phyloP scores from a whole-genome alignment of 1,139 yeast genomes.

The Taphrina flavorubra region DNA sequence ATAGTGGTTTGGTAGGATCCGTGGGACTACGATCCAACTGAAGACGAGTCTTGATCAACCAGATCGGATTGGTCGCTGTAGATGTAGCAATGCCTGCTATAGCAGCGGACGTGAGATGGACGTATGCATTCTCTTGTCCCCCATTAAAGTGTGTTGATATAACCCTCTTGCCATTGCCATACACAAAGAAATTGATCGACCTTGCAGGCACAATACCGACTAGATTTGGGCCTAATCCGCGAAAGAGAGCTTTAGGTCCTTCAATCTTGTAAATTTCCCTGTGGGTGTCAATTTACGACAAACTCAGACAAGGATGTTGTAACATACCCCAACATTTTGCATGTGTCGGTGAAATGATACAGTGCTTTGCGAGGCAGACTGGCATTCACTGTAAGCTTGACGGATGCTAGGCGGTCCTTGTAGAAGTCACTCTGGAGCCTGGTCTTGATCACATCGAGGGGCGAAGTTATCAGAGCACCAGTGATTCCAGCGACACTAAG shows the following conservation, averaged over 20 bases:
- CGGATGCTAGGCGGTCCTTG: slow-evolving; percentile 54
- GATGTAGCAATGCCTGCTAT: slow-evolving; percentile 94
- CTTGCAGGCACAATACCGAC: slow-evolving; percentile 99
- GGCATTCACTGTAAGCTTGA: slow-evolving; percentile 46
- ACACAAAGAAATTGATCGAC: slow-evolving; percentile 93
- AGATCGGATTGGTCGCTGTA: slow-evolving; percentile 99
- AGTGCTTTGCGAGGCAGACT: slow-evolving; percentile 53
- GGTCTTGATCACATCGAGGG: slow-evolving; percentile 95
- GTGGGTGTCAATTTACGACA: slow-evolving; percentile 56
- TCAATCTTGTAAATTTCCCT: slow-evolving; percentile 71
- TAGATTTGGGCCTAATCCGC: slow-evolving; percentile 93
- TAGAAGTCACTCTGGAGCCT: slow-evolving; percentile 88
- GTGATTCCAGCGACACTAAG: slow-evolving; percentile 86
- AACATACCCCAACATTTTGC: slow-evolving; percentile 27
- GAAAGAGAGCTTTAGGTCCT: slow-evolving; percentile 84
- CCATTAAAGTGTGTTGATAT: slow-evolving; percentile 68
- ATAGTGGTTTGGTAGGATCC: slow-evolving; percentile 57
- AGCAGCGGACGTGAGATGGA: slow-evolving; percentile 87
- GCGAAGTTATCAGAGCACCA: slow-evolving; percentile 92
- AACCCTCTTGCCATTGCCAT: slow-evolving; percentile 85
- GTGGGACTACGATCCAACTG: slow-evolving; percentile 72
- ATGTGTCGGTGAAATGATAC: slow-evolving; percentile 83
- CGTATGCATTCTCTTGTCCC: slow-evolving; percentile 80
- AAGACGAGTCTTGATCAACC: slow-evolving; percentile 93
- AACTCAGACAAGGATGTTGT: slow-evolving; percentile 50